These are phyloP conservation scores for Rhodosorus marinus DNA, from an alignment of 23 red algal genomes.

Conservation along the genomic window DNA sequence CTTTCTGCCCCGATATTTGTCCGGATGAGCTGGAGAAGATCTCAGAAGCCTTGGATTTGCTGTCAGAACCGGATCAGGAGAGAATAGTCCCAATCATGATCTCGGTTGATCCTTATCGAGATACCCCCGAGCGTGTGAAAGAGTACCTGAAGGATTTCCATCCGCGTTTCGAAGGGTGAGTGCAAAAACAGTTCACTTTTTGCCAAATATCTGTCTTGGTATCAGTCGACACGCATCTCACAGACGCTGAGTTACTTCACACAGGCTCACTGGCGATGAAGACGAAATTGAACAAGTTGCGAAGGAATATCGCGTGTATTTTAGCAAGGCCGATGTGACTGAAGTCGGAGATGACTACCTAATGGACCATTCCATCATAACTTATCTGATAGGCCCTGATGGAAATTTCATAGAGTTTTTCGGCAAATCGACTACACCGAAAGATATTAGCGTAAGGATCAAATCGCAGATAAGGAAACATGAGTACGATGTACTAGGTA, in stretches of 20 bases:
- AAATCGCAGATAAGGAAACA: too few relatives aligned
- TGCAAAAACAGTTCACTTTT: too few relatives aligned
- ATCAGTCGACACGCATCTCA: too few relatives aligned
- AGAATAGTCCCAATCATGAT: conserved; percentile 42
- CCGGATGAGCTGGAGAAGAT: conserved; percentile 88
- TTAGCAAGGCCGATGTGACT: conserved; percentile 21
- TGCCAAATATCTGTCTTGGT: too few relatives aligned
- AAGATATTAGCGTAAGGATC: too few relatives aligned
- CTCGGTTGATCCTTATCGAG: conserved; percentile 73
- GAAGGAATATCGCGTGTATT: conserved; percentile 70
- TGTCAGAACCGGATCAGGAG: conserved; percentile 6
- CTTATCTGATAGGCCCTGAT: conserved; percentile 78
- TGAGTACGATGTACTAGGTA: too few relatives aligned
- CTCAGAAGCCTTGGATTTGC: conserved; percentile 35
- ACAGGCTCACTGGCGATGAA: conserved; percentile 37
- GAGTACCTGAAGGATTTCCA: conserved; percentile 71
- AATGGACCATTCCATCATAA: conserved; percentile 92
- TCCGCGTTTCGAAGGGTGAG: conserved; percentile 46
- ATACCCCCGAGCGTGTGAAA: conserved; percentile 28
- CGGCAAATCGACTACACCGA: too few relatives aligned
- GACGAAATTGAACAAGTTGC: conserved; percentile 31
- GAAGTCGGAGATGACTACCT: conserved; percentile 44
- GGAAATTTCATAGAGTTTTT: conserved; percentile 83
- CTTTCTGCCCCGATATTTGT: conserved; percentile 91
- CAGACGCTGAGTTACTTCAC: too few relatives aligned